A percentile compares a stretch with the other conserved stretches of the same genome.
These are phyloP conservation scores for Vanderwaltozyma polyspora DNA, from an alignment of 805 yeast species.

Conservation along the genomic window DNA sequence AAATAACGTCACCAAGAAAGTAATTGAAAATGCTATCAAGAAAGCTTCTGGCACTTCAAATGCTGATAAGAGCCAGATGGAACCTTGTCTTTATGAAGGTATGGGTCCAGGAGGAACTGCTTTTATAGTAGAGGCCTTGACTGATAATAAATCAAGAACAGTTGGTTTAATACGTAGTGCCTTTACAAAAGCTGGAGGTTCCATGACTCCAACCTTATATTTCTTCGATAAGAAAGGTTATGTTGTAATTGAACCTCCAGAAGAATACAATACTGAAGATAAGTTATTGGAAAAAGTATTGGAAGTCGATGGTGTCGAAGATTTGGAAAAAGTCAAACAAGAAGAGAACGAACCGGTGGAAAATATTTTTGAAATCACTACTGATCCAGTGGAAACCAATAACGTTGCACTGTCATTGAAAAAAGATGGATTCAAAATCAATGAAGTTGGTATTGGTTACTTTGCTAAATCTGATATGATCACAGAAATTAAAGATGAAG, in stretches of 20 bases:
- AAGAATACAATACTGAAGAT: conserved; percentile 34
- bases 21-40: conserved; percentile 77
- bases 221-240: conserved; percentile 73
- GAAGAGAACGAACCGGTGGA: conserved; percentile 16
- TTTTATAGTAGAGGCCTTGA: conserved; percentile 70
- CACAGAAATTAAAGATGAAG: conserved; percentile 44
- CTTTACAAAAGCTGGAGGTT: conserved; percentile 57
- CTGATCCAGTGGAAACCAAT: conserved; percentile 56
- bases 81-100: conserved; percentile 68
- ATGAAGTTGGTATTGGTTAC: conserved; percentile 62
- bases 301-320: conserved; percentile 67
- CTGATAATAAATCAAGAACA: conserved; percentile 82
- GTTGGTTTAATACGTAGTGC: conserved; percentile 64
- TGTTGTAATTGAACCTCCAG: conserved; percentile 39
- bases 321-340: conserved; percentile 44
- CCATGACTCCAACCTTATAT: conserved; percentile 66
- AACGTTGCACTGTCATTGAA: conserved; percentile 49
- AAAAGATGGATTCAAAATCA: conserved; percentile 39
- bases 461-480: conserved; percentile 50
- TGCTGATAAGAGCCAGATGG: conserved; percentile 38
- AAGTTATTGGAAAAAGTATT: conserved; percentile 61
- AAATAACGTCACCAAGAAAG: conserved; percentile 68
- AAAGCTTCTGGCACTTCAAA: conserved; percentile 65
- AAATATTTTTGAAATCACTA: conserved; percentile 30
- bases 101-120: conserved; percentile 91